Conservation (phyloP, 768 basidiomycete species). For the Pleurotus platypus region DNA sequence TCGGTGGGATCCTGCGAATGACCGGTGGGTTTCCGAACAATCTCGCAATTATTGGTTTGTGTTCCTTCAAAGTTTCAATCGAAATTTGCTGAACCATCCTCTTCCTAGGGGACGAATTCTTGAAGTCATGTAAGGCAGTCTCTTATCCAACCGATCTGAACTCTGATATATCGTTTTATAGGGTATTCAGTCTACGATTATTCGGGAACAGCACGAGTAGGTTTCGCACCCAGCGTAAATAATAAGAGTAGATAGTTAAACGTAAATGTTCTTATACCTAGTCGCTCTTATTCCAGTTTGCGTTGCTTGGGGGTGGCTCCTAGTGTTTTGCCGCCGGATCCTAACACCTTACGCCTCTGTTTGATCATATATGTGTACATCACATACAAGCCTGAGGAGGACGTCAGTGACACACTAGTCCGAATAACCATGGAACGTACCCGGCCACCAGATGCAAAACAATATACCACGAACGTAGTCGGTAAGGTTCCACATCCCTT, state of each 20-base stretch:
- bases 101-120: constrained; percentile 50
- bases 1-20: constrained; percentile 51
- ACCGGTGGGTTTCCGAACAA: constrained; percentile 43
- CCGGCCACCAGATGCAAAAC: constrained; percentile 86
- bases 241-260: constrained; percentile 23
- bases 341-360: constrained; percentile 46
- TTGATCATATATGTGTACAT: constrained; percentile 53
- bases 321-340: constrained; percentile 14
- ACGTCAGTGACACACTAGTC: too few species aligned
- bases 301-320: constrained; percentile 12
- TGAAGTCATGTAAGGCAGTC: constrained; percentile 56
- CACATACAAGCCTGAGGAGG: constrained; percentile 39
- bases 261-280: neutral
- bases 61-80: neutral
- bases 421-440: constrained; percentile 35
- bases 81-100: neutral
- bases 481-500: constrained; percentile 46
- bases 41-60: constrained; percentile 55
- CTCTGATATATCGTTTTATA: constrained; percentile 17
- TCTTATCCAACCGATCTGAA: neutral
- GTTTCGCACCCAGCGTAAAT: constrained; percentile 54
- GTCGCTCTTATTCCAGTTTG: neutral
- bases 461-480: constrained; percentile 58
- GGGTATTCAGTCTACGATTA: constrained; percentile 66
- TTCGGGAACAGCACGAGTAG: constrained; percentile 47